These are phyloP conservation scores for Solanum lycopersicoides DNA, from an alignment of 257 asterid species.

Conservation along the genomic window DNA sequence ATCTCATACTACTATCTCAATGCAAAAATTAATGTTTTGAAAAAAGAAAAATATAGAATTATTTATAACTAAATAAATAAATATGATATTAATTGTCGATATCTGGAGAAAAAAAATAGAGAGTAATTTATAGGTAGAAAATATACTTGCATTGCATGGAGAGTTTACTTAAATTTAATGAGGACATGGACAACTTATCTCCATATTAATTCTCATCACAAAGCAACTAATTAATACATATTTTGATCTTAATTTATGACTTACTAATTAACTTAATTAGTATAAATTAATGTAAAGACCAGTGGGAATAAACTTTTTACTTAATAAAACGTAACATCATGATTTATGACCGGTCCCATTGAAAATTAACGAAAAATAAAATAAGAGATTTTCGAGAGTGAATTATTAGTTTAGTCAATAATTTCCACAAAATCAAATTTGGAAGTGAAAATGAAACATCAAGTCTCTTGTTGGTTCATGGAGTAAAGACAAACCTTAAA, in stretches of 20 bases:
- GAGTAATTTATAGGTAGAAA: not conserved
- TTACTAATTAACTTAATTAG: not conserved
- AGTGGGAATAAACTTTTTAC: not conserved
- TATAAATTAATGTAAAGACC: not conserved
- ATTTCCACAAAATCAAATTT: not conserved
- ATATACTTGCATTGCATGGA: not conserved
- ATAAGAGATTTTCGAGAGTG: not conserved
- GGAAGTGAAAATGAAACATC: not conserved
- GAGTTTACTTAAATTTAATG: not conserved
- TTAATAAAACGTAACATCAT: not conserved
- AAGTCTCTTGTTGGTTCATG: not conserved
- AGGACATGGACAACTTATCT: not conserved
- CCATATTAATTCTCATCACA: not conserved
- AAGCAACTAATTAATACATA: not conserved
- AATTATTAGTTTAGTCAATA: not conserved
- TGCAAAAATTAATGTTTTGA: not conserved
- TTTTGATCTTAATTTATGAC: not conserved
- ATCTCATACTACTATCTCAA: not conserved
- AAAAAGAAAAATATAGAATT: not conserved
- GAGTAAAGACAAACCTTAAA: not conserved
- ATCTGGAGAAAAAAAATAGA: not conserved
- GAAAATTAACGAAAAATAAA: not conserved
- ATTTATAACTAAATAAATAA: not conserved
- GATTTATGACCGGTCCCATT: not conserved
- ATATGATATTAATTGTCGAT: too few species aligned